These are phyloP conservation scores for Chlorella variabilis DNA, from an alignment of 163 green algal genomes.

Conservation along the genomic window DNA sequence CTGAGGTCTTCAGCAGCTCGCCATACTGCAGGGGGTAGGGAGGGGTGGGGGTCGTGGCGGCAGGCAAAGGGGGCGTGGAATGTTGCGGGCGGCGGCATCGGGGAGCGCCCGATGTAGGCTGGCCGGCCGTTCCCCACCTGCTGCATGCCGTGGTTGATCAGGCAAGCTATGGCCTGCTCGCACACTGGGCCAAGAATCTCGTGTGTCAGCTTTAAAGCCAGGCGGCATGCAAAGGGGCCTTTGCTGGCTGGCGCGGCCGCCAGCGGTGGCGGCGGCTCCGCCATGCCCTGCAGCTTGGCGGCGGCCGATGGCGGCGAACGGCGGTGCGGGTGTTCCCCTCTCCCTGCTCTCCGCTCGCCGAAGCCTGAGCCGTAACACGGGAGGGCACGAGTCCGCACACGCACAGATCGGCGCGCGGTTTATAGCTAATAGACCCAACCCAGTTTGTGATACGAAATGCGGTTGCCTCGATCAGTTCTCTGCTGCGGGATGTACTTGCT, in stretches of 20 bases:
- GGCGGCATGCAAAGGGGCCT: slow-evolving; percentile 23
- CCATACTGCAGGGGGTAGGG: slow-evolving; percentile 25
- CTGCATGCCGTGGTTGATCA: slow-evolving; percentile 32
- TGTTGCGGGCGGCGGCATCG: slow-evolving; percentile 11
- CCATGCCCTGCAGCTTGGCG: slow-evolving; percentile 19
- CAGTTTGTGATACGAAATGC: no score
- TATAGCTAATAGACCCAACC: no score
- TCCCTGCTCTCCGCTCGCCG: no score
- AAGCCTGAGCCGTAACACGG: no score
- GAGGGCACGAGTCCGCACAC: no score
- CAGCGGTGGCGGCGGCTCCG: not conserved
- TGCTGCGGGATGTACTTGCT: no score
- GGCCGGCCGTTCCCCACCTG: slow-evolving; percentile 23
- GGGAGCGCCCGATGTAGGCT: not conserved
- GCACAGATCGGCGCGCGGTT: no score
- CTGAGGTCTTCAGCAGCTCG: slow-evolving; percentile 50
- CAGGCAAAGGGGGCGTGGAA: slow-evolving; percentile 10
- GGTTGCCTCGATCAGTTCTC: no score
- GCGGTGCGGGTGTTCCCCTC: no score
- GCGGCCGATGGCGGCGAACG: no score
- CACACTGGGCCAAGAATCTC: slow-evolving; percentile 61
- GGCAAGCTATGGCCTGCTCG: slow-evolving; percentile 34
- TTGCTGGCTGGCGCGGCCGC: no score
- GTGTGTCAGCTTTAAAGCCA: slow-evolving; percentile 62
- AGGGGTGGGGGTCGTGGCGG: slow-evolving; percentile 33